A percentile compares a stretch with the other conserved stretches of the same genome.
Evolutionary conservation across 2,329 filamentous ascomycete species (phyloP).

Genomic region (Neonectria sp.): DNA sequence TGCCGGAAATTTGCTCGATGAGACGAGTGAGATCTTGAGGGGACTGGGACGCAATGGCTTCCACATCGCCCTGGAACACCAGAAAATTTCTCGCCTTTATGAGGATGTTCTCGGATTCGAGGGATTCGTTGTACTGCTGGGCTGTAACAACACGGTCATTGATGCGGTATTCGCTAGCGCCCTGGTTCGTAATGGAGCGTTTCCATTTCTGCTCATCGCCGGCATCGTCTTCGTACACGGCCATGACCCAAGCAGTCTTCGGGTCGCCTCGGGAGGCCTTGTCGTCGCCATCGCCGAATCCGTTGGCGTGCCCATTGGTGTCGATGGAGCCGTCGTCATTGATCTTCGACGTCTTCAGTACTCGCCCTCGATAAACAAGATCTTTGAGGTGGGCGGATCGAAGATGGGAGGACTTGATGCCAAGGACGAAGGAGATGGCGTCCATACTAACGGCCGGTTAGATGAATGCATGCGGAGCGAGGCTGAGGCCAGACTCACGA

Average conservation of each 20-base stretch:
- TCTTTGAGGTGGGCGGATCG: conserved; percentile 95
- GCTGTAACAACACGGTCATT: conserved; percentile 92
- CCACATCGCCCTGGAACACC: conserved; percentile 98
- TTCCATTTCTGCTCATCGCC: conserved; percentile 97
- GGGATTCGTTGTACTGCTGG: conserved; percentile 91
- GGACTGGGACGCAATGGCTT: conserved; percentile 95
- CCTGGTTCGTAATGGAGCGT: conserved; percentile 89
- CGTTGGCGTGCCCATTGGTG: conserved; percentile 74
- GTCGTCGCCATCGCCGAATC: conserved; percentile 72
- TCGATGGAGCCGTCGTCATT: conserved; percentile 89
- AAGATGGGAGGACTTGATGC: conserved; percentile 98
- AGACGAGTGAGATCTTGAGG: conserved; percentile 93
- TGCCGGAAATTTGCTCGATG: conserved; percentile 98
- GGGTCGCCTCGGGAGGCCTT: conserved; percentile 84
- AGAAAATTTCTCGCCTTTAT: conserved; percentile 99
- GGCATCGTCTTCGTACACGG: conserved; percentile 97
- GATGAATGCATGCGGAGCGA: conserved; percentile 4
- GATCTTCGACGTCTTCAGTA: conserved; percentile 92
- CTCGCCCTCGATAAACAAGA: conserved; percentile 94
- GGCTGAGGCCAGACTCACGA: conserved; percentile 72
- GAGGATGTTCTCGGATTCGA: conserved; percentile 95
- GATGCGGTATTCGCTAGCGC: conserved; percentile 95
- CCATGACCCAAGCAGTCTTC: conserved; percentile 98
- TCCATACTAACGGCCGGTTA: conserved; percentile 80
- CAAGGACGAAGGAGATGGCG: conserved; percentile 98